Conservation (phyloP, 2,329 filamentous ascomycete genomes). For the Aspergillus sp. region DNA sequence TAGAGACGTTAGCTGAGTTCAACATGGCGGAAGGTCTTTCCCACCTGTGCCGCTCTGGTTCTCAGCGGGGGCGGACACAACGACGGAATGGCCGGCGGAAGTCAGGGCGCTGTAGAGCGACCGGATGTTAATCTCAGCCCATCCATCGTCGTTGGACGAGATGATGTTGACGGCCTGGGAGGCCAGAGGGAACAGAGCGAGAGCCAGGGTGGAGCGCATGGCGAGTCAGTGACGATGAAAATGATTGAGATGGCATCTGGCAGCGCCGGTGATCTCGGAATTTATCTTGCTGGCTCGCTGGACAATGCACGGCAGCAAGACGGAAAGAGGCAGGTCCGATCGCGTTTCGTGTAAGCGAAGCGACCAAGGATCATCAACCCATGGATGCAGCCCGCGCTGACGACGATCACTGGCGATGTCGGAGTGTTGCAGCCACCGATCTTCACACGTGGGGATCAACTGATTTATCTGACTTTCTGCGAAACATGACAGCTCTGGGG, state of each 20-base stretch:
- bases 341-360: background rate
- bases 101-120: constrained; percentile 58
- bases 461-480: background rate
- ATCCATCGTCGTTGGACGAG: constrained; percentile 71
- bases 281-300: constrained; percentile 1
- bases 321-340: background rate
- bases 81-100: constrained; percentile 58
- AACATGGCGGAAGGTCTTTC: background rate
- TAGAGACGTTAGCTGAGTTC: background rate
- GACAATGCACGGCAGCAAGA: background rate
- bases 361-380: background rate
- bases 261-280: background rate
- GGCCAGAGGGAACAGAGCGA: constrained; percentile 22
- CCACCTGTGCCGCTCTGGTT: constrained; percentile 64
- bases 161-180: constrained; percentile 53
- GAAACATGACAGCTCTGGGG: background rate
- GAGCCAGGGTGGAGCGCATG: constrained; percentile 26
- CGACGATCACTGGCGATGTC: background rate
- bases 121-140: constrained; percentile 68
- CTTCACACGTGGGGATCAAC: constrained; percentile 4
- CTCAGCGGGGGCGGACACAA: constrained; percentile 66
- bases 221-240: background rate
- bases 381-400: no score
- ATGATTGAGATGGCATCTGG: background rate
- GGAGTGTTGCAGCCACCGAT: constrained; percentile 2